Evolutionary conservation across 2,329 filamentous ascomycete genomes (phyloP).

Genomic region (Ceratocystis destructans): DNA sequence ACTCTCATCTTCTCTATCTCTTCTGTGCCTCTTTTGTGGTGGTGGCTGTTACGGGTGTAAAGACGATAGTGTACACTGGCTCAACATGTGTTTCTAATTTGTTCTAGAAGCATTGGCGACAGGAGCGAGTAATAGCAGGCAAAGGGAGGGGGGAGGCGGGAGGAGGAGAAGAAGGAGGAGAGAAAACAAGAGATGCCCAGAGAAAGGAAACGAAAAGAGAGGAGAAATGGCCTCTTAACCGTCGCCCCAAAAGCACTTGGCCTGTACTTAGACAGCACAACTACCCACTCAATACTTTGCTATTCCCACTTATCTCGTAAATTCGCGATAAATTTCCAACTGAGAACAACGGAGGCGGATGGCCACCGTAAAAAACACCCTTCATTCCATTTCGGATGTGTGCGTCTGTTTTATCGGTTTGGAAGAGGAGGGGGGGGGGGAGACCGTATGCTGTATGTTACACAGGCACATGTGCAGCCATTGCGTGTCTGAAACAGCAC

Average conservation of each 20-base stretch:
- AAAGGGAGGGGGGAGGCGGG: not conserved
- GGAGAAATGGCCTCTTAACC: too few species aligned
- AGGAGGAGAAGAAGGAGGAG: too few species aligned
- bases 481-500: not conserved
- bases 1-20: not conserved
- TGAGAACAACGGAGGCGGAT: not conserved
- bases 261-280: not conserved
- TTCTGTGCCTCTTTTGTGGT: not conserved
- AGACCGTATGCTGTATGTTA: not conserved
- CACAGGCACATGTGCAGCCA: not conserved
- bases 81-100: not conserved
- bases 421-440: not conserved
- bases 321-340: not conserved
- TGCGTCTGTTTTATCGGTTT: not conserved
- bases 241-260: too few species aligned
- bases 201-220: too few species aligned
- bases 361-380: not conserved
- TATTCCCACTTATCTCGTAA: not conserved
- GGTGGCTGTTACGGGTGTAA: not conserved
- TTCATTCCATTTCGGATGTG: conserved; percentile 6
- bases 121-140: not conserved
- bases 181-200: too few species aligned
- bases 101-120: not conserved
- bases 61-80: not conserved
- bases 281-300: not conserved